Conservation (phyloP, 139 green algal species). For the Chlorella sp. region DNA sequence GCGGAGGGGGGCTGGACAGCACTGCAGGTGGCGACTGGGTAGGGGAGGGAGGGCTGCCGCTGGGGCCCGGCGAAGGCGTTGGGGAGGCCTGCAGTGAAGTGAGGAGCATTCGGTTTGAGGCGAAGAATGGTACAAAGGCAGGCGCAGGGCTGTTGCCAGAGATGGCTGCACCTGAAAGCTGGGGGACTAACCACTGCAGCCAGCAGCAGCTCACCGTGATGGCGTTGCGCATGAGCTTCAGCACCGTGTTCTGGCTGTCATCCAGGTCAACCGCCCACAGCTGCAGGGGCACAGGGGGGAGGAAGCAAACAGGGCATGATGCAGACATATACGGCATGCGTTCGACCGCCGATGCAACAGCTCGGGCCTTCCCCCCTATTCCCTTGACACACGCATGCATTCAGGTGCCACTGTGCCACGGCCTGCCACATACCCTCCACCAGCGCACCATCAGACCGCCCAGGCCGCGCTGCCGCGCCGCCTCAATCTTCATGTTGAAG, state of each 20-base stretch:
- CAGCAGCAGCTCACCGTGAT: no score
- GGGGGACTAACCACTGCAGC: no score
- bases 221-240: slow-evolving; percentile 7
- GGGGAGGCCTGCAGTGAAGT: neutral
- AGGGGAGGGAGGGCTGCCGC: neutral
- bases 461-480: slow-evolving; percentile 11
- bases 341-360: no score
- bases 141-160: neutral
- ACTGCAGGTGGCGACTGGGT: neutral
- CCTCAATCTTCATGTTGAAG: slow-evolving; percentile 33
- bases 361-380: no score
- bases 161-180: neutral
- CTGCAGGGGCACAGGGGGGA: neutral
- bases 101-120: no score
- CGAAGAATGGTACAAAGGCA: neutral
- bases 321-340: no score
- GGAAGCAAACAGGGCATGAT: no score
- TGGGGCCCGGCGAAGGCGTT: neutral
- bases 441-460: slow-evolving; percentile 36
- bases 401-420: no score
- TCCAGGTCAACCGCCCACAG: slow-evolving; percentile 28
- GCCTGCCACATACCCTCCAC: no score
- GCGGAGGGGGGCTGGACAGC: neutral
- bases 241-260: neutral
- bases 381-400: no score